Percentiles rank a stretch among this genome's conserved stretches.
These are phyloP conservation scores for Aspergillus brunneoviolaceus DNA, from an alignment of 2,329 filamentous ascomycete species.

Conservation along the genomic window DNA sequence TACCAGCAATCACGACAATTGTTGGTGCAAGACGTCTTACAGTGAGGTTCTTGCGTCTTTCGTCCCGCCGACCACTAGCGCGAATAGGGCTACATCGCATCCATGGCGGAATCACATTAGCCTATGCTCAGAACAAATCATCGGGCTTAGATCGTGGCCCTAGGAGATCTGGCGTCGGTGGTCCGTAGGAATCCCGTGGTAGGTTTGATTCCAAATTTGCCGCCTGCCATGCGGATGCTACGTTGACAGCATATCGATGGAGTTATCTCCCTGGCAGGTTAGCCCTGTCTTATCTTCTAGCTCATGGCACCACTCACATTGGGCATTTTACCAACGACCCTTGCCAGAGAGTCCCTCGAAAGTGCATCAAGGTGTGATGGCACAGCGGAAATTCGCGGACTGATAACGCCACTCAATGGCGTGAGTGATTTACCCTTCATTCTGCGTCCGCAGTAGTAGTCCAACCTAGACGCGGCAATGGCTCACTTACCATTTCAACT, in stretches of 20 bases:
- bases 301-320: neutral
- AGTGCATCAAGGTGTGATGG: neutral
- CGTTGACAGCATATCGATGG: neutral
- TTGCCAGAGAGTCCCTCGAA: neutral
- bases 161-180: neutral
- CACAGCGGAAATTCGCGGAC: neutral
- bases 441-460: neutral
- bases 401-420: neutral
- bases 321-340: neutral
- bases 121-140: neutral
- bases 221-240: neutral
- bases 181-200: neutral
- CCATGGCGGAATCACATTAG: neutral
- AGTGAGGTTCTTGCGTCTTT: neutral
- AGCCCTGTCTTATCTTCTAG: neutral
- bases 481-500: too few species aligned
- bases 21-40: neutral
- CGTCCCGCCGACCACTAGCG: neutral
- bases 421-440: neutral
- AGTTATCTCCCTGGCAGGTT: neutral
- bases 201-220: neutral
- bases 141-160: neutral
- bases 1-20: neutral
- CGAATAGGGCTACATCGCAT: neutral
- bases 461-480: neutral